Percentiles rank a stretch among this genome's conserved stretches.
Evolutionary conservation across 768 basidiomycete species (phyloP).

Genomic region (Lactarius trivialis): DNA sequence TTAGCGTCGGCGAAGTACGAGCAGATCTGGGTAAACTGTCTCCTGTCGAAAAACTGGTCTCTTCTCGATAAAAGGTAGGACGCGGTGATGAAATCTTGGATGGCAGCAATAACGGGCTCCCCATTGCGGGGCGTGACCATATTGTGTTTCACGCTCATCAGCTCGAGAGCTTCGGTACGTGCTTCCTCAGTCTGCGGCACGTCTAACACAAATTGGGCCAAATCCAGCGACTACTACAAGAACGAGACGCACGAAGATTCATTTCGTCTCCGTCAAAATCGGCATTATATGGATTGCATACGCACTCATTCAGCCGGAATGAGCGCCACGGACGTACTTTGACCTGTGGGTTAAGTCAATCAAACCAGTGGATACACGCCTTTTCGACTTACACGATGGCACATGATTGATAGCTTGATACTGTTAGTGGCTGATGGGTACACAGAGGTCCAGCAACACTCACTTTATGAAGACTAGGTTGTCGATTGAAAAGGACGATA

Average conservation of each 20-base stretch:
- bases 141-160: slow-evolving; percentile 97
- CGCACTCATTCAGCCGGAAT: slow-evolving; percentile 97
- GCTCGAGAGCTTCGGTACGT: slow-evolving; percentile 89
- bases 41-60: slow-evolving; percentile 88
- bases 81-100: slow-evolving; percentile 99
- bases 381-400: slow-evolving; percentile 64
- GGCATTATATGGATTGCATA: slow-evolving; percentile 97
- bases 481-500: slow-evolving; percentile 95
- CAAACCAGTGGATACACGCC: neutral
- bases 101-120: slow-evolving; percentile 98
- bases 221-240: slow-evolving; percentile 5
- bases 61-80: slow-evolving; percentile 91
- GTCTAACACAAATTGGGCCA: slow-evolving; percentile 43
- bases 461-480: slow-evolving; percentile 95
- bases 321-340: slow-evolving; percentile 97
- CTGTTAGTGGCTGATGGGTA: neutral
- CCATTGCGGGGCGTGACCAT: slow-evolving; percentile 97
- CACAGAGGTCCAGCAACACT: slow-evolving; percentile 17
- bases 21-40: slow-evolving; percentile 94
- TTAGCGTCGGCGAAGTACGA: slow-evolving; percentile 90
- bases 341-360: slow-evolving; percentile 37
- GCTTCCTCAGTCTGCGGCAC: slow-evolving; percentile 99
- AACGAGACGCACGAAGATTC: slow-evolving; percentile 77
- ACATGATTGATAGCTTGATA: slow-evolving; percentile 93
- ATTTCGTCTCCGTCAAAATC: slow-evolving; percentile 99